Base-by-base conservation (phyloP, 192 early-diverging fungal genomes). In the Rhizophagus clarus region DNA sequence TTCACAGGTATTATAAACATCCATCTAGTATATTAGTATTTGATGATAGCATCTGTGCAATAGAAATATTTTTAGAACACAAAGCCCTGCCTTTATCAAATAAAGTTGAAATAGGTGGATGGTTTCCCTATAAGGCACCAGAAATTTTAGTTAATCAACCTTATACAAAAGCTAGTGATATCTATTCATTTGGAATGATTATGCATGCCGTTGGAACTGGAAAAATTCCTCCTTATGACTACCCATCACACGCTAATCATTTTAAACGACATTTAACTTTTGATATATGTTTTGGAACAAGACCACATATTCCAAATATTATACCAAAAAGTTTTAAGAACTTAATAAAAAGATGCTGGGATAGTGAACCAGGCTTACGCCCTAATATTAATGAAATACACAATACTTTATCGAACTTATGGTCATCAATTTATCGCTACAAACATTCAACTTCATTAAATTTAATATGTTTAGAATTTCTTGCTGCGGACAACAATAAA, bases 131-230 rank as follows among this genome's bases (percentile, higher is more conserved):
- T 56, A 20, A 15, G 17, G 4, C 49, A 56, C 49, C 49, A 17
- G 49, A 56, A 56, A 15, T 15, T 22, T 12, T 68, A 32, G 26
- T 15, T 11, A 0, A 14, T 4, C 8, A 20, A 34, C 12, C 66
- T 17, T 29, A 68, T 12, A 68, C 29, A 17, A 28, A 34, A 11
- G 24, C 66, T 0, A 34, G 29, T 28, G 28, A 68, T 29, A 34
- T 68, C 32, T 68, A 68, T 68, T 22, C 29, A 32, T 28, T 68
- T 32, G 66, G 66, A 20, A 68, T 68, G 11, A 68, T 68, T 6
- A 68, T 68, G 66, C n/a, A 68, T 68, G 20, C 14, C 5, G 15
- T 68, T 32, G 28, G 66, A 34, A 10, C 28, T 32, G 66, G 12
- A 14, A 26, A 22, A 22, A 28, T 40, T 40, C 37, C 28, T 6